Conservation (phyloP, 192 early-diverging fungal genomes). For the Dimargaris xerosporica region DNA sequence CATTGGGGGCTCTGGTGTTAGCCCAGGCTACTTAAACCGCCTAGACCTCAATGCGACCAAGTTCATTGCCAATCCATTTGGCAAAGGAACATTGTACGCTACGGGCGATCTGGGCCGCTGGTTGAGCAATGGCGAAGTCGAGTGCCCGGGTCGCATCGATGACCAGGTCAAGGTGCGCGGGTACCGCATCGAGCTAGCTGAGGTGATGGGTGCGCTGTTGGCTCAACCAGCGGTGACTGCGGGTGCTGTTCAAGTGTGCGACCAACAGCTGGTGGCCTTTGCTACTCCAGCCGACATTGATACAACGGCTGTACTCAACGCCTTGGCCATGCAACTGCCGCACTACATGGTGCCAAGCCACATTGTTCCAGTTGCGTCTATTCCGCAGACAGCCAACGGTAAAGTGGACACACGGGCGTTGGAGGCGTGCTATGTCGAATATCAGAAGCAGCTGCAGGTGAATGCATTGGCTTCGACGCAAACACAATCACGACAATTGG, state of each 20-base stretch:
- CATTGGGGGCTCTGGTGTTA: background rate
- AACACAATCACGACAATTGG: background rate
- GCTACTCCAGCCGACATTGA: background rate
- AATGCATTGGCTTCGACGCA: background rate
- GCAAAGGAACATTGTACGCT: background rate
- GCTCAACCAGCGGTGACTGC: background rate
- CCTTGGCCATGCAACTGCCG: background rate
- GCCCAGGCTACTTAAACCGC: background rate
- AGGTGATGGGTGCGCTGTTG: background rate
- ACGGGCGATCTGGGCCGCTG: background rate
- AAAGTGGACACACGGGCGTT: background rate
- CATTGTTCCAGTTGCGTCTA: background rate
- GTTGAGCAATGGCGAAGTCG: background rate
- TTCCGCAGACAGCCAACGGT: background rate
- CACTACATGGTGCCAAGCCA: slow-evolving; percentile 5
- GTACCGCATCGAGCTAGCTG: slow-evolving; percentile 1
- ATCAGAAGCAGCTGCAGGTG: background rate
- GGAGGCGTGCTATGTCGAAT: background rate
- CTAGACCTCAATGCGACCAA: background rate
- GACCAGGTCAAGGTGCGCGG: slow-evolving; percentile 1
- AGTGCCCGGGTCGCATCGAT: background rate
- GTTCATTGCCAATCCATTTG: background rate
- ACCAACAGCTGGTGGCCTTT: background rate
- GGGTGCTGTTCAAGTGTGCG: background rate
- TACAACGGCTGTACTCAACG: no score